These are phyloP conservation scores for Lentinula novae-zelandiae DNA, from an alignment of 1,284 basidiomycete genomes.

Conservation along the genomic window DNA sequence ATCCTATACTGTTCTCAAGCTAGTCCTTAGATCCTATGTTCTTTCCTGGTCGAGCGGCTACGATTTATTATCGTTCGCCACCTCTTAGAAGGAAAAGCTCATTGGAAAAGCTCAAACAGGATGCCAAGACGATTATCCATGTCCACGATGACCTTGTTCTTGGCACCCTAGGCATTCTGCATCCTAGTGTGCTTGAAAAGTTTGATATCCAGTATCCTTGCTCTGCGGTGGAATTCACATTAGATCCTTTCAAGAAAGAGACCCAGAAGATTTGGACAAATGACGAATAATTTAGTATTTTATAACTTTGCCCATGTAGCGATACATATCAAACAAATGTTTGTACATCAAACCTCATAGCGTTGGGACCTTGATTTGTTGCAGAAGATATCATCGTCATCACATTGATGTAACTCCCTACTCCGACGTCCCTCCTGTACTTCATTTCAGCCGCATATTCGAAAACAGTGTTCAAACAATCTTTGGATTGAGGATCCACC, in stretches of 20 bases:
- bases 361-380: neutral
- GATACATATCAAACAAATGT: neutral
- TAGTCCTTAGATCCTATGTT: constrained; percentile 72
- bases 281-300: constrained; percentile 31
- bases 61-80: constrained; percentile 79
- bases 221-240: constrained; percentile 89
- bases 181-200: constrained; percentile 86
- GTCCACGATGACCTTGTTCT: constrained; percentile 61
- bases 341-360: neutral
- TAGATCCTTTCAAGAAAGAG: constrained; percentile 88
- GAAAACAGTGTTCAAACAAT: neutral
- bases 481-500: neutral
- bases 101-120: constrained; percentile 28
- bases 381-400: neutral
- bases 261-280: constrained; percentile 49
- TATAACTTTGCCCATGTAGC: neutral
- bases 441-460: neutral
- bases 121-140: constrained; percentile 33
- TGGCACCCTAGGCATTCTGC: constrained; percentile 85
- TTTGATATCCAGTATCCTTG: constrained; percentile 97
- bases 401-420: neutral
- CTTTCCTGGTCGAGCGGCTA: constrained; percentile 93
- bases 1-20: neutral
- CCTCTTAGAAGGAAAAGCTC: constrained; percentile 30
- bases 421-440: neutral